Conservation (phyloP, 768 basidiomycete species). For the Leccinum olivaceopallidum region DNA sequence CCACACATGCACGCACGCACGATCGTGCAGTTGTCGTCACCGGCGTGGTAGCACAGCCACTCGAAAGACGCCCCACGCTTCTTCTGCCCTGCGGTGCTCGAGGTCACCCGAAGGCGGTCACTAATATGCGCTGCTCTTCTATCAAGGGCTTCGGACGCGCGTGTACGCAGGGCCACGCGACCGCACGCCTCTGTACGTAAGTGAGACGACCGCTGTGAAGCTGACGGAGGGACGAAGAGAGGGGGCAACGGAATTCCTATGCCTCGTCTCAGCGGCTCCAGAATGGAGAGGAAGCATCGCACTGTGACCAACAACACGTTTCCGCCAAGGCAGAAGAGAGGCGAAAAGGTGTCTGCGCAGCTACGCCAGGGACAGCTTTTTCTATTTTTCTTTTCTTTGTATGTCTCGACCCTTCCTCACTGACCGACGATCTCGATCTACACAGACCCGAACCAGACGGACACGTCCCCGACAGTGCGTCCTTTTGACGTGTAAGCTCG, state of each 20-base stretch:
- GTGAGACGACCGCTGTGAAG: neutral
- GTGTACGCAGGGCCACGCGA: slow-evolving; percentile 9
- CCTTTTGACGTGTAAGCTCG: neutral
- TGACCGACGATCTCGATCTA: slow-evolving; percentile 9
- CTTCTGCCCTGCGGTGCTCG: slow-evolving; percentile 8
- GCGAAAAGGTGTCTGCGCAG: slow-evolving; percentile 5
- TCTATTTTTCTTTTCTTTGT: neutral
- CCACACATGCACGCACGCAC: neutral
- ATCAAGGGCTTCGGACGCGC: slow-evolving; percentile 17
- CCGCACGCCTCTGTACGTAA: slow-evolving; percentile 12
- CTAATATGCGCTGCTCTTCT: neutral
- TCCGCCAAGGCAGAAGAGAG: neutral
- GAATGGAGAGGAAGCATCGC: slow-evolving; percentile 17
- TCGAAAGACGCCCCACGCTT: slow-evolving; percentile 5
- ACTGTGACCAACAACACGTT: slow-evolving; percentile 26
- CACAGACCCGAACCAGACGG: slow-evolving; percentile 4
- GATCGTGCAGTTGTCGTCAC: neutral
- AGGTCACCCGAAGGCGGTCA: slow-evolving; percentile 2
- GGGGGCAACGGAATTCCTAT: neutral
- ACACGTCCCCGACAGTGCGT: neutral
- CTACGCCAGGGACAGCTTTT: slow-evolving; percentile 1
- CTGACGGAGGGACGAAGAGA: neutral
- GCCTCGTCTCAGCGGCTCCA: slow-evolving; percentile 5
- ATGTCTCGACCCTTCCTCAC: neutral
- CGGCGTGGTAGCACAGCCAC: neutral